These are phyloP conservation scores for Penicillium sumatraense DNA, from an alignment of 2,329 filamentous ascomycete genomes.

Conservation along the genomic window DNA sequence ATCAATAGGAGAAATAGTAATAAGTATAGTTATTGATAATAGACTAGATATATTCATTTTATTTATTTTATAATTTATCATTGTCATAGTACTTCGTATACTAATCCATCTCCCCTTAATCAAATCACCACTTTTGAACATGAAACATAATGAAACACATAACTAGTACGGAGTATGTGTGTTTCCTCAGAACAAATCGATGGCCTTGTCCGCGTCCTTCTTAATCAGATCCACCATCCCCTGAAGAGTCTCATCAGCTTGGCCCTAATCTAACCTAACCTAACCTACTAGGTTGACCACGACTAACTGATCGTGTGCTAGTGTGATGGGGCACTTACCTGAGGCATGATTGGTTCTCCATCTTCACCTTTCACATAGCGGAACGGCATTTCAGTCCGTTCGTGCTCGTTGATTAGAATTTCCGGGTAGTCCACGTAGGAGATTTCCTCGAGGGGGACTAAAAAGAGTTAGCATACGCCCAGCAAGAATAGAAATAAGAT, in stretches of 20 bases:
- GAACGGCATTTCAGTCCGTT: slow-evolving; percentile 97
- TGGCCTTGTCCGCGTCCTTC: slow-evolving; percentile 89
- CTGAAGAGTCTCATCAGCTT: slow-evolving; percentile 53
- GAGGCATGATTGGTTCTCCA: slow-evolving; percentile 86
- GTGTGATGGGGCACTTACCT: slow-evolving; percentile 70
- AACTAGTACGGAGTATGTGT: background rate
- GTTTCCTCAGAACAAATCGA: slow-evolving; percentile 75
- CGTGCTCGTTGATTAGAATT: slow-evolving; percentile 84
- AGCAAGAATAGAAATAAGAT: background rate
- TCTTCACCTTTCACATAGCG: slow-evolving; percentile 81
- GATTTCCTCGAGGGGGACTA: slow-evolving; percentile 78
- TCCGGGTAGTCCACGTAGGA: slow-evolving; percentile 87
- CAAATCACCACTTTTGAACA: too few species aligned
- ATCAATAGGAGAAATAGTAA: background rate
- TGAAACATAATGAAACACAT: background rate
- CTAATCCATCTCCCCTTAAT: too few species aligned
- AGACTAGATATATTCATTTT: too few species aligned
- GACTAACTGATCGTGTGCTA: too few species aligned
- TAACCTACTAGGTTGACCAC: too few species aligned
- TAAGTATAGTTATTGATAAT: background rate
- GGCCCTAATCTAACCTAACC: too few species aligned
- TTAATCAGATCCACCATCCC: slow-evolving; percentile 95
- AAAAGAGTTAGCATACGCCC: background rate
- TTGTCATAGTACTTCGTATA: background rate
- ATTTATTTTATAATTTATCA: too few species aligned